These are phyloP conservation scores for Setaria viridis DNA, from an alignment of 202 grass and related monocot genomes.

Conservation along the genomic window DNA sequence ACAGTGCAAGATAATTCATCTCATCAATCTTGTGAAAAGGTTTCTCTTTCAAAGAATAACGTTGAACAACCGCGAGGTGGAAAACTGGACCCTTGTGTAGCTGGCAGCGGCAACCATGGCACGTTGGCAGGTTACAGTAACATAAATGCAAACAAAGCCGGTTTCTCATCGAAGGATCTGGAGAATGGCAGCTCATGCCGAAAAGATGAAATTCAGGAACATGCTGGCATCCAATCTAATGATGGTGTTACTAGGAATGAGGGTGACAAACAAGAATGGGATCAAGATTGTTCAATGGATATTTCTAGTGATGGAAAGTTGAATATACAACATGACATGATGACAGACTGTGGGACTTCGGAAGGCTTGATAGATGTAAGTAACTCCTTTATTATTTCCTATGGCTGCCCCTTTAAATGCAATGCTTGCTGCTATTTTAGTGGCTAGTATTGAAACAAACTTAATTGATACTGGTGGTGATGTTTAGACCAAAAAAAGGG, in stretches of 20 bases:
- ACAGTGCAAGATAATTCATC: constrained; percentile 43
- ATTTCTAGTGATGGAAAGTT: constrained; percentile 41
- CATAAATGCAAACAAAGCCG: constrained; percentile 36
- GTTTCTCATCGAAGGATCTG: constrained; percentile 39
- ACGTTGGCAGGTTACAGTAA: constrained; percentile 16
- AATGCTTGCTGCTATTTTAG: neutral
- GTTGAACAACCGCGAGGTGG: constrained; percentile 18
- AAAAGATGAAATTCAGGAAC: constrained; percentile 43
- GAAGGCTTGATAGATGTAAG: constrained; percentile 83
- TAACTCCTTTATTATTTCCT: constrained; percentile 34
- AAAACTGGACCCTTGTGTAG: constrained; percentile 34
- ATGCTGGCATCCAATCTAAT: constrained; percentile 40
- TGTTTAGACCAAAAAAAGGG: neutral
- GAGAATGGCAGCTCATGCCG: constrained; percentile 38
- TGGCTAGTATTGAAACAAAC: constrained; percentile 32
- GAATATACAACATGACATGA: constrained; percentile 48
- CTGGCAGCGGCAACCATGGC: constrained; percentile 33
- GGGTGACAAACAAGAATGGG: constrained; percentile 46
- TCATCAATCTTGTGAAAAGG: constrained; percentile 42
- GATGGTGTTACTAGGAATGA: constrained; percentile 38
- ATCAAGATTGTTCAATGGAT: constrained; percentile 52
- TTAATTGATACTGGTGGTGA: neutral
- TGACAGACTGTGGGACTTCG: constrained; percentile 55
- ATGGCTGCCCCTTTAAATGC: constrained; percentile 13
- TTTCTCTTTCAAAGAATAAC: constrained; percentile 41